A percentile compares a stretch with the other conserved stretches of the same genome.
These are phyloP conservation scores for Penicillium hesseltinei DNA, from an alignment of 2,329 filamentous ascomycete genomes.

Conservation along the genomic window DNA sequence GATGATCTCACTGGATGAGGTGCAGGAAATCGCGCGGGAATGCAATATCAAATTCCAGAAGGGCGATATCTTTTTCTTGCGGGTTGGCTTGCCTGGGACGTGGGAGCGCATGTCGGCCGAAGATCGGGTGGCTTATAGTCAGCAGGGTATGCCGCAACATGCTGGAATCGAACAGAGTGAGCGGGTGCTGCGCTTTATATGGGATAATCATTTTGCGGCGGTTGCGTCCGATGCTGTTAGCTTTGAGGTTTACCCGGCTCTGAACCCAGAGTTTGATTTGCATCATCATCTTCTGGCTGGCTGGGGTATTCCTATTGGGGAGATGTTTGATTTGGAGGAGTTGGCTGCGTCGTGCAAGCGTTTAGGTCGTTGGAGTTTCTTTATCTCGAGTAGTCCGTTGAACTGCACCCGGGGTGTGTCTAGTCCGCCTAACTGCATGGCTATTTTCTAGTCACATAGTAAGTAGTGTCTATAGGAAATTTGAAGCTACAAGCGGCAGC, in stretches of 20 bases:
- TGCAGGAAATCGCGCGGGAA: slow-evolving; percentile 35
- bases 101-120: slow-evolving; percentile 33
- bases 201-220: slow-evolving; percentile 59
- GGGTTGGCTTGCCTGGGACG: slow-evolving; percentile 36
- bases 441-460: slow-evolving; percentile 36
- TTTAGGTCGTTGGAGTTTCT: slow-evolving; percentile 39
- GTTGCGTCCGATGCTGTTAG: slow-evolving; percentile 60
- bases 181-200: slow-evolving; percentile 55
- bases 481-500: too few relatives aligned
- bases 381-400: slow-evolving; percentile 41
- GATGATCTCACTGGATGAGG: slow-evolving; percentile 36
- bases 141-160: slow-evolving; percentile 33
- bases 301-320: slow-evolving; percentile 41
- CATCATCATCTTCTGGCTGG: slow-evolving; percentile 39
- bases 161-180: slow-evolving; percentile 41
- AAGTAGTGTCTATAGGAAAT: background rate
- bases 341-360: slow-evolving; percentile 34
- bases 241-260: slow-evolving; percentile 53
- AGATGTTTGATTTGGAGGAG: slow-evolving; percentile 43
- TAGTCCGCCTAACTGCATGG: slow-evolving; percentile 46
- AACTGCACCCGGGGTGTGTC: slow-evolving; percentile 42
- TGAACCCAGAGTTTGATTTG: slow-evolving; percentile 35
- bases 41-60: slow-evolving; percentile 36
- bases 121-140: slow-evolving; percentile 31
- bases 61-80: slow-evolving; percentile 42